These are phyloP conservation scores for Phytophthora constricta DNA, from an alignment of 352 stramenopile genomes.

Conservation along the genomic window DNA sequence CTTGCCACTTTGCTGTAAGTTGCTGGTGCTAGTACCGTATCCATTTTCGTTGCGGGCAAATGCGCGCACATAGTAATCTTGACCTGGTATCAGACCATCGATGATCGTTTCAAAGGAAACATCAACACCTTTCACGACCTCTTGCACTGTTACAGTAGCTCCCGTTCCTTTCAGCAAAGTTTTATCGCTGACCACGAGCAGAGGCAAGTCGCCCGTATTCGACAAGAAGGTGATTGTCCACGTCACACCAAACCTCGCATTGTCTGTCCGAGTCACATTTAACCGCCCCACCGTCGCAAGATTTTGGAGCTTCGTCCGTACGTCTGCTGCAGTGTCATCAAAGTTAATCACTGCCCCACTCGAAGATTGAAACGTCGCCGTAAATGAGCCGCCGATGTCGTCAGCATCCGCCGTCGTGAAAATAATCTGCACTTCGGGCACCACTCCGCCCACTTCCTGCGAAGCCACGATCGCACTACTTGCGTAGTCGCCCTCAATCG, in stretches of 20 bases:
- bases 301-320: constrained; percentile 79
- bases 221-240: constrained; percentile 78
- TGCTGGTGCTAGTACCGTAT: constrained; percentile 63
- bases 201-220: constrained; percentile 69
- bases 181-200: constrained; percentile 47
- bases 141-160: constrained; percentile 47
- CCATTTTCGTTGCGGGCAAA: constrained; percentile 75
- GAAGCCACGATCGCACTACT: constrained; percentile 51
- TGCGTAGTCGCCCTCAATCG: constrained; percentile 53
- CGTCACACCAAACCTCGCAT: constrained; percentile 54
- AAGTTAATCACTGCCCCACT: constrained; percentile 66
- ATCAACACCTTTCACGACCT: constrained; percentile 68
- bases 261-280: constrained; percentile 59
- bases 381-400: constrained; percentile 65
- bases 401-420: constrained; percentile 41
- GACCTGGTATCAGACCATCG: constrained; percentile 42
- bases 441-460: constrained; percentile 58
- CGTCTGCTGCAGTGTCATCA: constrained; percentile 71
- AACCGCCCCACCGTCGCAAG: constrained; percentile 66
- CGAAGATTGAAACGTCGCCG: constrained; percentile 68
- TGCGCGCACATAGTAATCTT: constrained; percentile 71
- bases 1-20: constrained; percentile 64
- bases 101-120: constrained; percentile 72
- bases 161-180: constrained; percentile 52
- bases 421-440: constrained; percentile 75